These are phyloP conservation scores for Calendula officinalis DNA, from an alignment of 129 eudicot genomes.

Conservation along the genomic window DNA sequence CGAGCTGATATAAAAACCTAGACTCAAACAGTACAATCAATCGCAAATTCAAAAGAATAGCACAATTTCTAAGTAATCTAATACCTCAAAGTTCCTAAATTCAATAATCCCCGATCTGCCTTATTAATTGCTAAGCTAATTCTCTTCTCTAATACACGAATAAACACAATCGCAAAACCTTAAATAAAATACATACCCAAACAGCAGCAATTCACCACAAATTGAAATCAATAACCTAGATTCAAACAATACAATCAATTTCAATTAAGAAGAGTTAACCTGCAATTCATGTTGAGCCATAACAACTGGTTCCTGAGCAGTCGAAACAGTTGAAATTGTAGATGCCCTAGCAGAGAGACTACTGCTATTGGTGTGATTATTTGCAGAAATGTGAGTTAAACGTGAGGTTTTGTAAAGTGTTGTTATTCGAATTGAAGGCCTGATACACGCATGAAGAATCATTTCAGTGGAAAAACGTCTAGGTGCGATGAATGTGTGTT, in stretches of 20 bases:
- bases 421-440: slow-evolving; percentile 26
- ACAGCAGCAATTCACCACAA: not conserved
- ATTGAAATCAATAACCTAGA: not conserved
- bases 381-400: slow-evolving; percentile 4
- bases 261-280: slow-evolving; percentile 2
- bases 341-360: slow-evolving; percentile 12
- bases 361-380: not conserved
- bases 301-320: slow-evolving; percentile 13
- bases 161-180: too few relatives aligned
- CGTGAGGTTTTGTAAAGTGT: slow-evolving; percentile 28
- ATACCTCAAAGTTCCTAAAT: too few relatives aligned
- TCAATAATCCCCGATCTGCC: too few relatives aligned
- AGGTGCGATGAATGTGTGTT: slow-evolving; percentile 26
- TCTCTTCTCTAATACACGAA: too few relatives aligned
- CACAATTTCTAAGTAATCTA: too few relatives aligned
- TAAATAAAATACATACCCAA: not conserved
- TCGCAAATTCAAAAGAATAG: too few relatives aligned
- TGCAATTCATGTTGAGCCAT: slow-evolving; percentile 35
- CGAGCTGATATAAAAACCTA: not conserved
- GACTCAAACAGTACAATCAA: not conserved
- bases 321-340: slow-evolving; percentile 29
- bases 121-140: too few relatives aligned
- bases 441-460: slow-evolving; percentile 26
- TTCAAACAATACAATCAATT: not conserved
- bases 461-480: slow-evolving; percentile 15